phyloP scores from a whole-genome alignment of 1,284 basidiomycete genomes.

The Cystobasidiaceae sp. region DNA sequence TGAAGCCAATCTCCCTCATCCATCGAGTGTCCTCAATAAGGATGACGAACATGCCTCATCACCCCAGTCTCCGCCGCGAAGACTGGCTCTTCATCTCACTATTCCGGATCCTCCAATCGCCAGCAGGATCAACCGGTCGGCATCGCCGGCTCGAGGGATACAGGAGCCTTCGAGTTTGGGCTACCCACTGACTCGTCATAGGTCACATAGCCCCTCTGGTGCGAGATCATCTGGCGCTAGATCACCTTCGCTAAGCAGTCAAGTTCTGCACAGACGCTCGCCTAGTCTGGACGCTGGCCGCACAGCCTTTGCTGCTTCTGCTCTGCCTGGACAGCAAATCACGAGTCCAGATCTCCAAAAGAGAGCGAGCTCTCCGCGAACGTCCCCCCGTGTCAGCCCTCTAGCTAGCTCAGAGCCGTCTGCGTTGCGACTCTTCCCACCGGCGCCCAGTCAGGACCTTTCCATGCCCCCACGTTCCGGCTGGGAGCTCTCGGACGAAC shows the following conservation, averaged over 20 bases:
- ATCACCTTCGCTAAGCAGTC: too few species aligned
- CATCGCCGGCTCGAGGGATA: too few species aligned
- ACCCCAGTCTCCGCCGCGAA: too few species aligned
- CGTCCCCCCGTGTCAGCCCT: too few species aligned
- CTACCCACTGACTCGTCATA: not conserved
- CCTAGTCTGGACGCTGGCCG: not conserved
- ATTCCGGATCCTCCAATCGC: too few species aligned
- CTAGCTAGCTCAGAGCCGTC: not conserved
- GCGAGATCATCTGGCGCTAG: not conserved
- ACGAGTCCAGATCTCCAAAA: too few species aligned
- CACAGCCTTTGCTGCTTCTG: too few species aligned
- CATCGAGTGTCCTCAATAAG: not conserved
- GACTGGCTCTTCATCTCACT: too few species aligned
- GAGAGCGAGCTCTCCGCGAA: too few species aligned
- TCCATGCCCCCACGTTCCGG: slow-evolving; percentile 21
- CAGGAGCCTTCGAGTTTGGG: too few species aligned
- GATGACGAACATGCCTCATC: not conserved
- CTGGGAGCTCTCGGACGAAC: slow-evolving; percentile 21
- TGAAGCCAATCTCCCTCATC: not conserved
- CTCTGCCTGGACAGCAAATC: too few species aligned
- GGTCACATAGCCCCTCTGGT: not conserved
- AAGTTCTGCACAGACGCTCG: not conserved
- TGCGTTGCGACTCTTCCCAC: not conserved
- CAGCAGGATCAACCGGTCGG: too few species aligned
- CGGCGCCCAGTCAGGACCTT: slow-evolving; percentile 15